Conservation (phyloP, 257 asterid species). For the Leonotis leonurus region DNA sequence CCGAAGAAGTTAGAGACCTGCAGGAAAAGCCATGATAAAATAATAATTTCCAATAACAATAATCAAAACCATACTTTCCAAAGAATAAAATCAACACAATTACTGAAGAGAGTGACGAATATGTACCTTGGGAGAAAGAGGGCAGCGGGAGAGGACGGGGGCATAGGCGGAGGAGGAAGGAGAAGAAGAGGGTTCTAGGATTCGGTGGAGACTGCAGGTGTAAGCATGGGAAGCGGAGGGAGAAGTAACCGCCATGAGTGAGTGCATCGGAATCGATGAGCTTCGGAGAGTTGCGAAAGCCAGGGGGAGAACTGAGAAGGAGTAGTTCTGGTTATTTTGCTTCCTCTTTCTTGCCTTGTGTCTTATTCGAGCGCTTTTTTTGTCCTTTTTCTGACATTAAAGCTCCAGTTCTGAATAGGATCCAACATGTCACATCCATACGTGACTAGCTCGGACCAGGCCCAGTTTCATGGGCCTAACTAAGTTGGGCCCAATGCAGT, state of each 20-base stretch:
- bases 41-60: not conserved
- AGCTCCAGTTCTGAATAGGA: no score
- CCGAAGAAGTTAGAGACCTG: conserved; percentile 35
- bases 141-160: conserved; percentile 17
- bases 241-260: conserved; percentile 39
- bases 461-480: no score
- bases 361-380: not conserved
- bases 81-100: not conserved
- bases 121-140: conserved; percentile 25
- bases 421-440: no score
- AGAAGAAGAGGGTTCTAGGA: conserved; percentile 35
- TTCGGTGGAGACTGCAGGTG: conserved; percentile 21
- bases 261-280: conserved; percentile 17
- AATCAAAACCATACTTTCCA: not conserved
- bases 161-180: conserved; percentile 39
- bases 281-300: no score
- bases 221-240: conserved; percentile 28
- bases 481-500: no score
- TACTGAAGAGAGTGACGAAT: not conserved
- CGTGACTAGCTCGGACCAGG: no score
- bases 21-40: not conserved
- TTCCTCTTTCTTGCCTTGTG: not conserved
- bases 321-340: conserved; percentile 15
- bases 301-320: no score
- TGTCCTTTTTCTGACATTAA: no score